A percentile compares a stretch with the other conserved stretches of the same genome.
Conservation (phyloP, 345 rosid genomes). For the Aquilaria sinensis region DNA sequence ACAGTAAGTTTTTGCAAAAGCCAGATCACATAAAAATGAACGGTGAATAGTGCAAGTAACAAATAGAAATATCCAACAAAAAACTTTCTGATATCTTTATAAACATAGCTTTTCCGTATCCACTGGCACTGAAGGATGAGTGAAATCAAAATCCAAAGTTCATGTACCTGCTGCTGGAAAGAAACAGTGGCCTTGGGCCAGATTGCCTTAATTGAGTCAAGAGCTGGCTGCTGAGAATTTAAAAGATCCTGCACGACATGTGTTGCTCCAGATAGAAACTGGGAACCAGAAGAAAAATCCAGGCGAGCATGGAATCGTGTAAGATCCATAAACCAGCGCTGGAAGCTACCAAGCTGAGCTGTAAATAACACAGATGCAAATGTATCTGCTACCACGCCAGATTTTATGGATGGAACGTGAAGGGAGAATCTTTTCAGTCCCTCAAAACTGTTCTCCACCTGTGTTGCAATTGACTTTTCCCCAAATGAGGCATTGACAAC, state of each 20-base stretch:
- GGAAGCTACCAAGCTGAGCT: conserved; percentile 89
- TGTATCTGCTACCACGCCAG: conserved; percentile 53
- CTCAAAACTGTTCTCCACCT: conserved; percentile 22
- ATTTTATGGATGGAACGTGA: conserved; percentile 44
- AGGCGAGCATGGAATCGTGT: conserved; percentile 62
- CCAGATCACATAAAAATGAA: too few relatives aligned
- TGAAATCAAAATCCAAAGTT: not conserved
- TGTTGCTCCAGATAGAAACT: conserved; percentile 53
- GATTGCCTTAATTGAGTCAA: conserved; percentile 48
- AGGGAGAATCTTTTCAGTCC: conserved; percentile 39
- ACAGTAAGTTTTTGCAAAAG: too few relatives aligned
- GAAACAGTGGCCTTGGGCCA: conserved; percentile 65
- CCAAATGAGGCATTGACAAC: conserved; percentile 53
- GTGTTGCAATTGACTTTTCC: conserved; percentile 46
- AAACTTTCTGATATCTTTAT: not conserved
- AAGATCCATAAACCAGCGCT: conserved; percentile 67
- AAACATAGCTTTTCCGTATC: not conserved
- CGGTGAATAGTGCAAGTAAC: too few relatives aligned
- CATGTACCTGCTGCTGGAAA: conserved; percentile 83
- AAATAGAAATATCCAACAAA: too few relatives aligned
- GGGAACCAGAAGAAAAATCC: conserved; percentile 76
- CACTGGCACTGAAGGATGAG: not conserved
- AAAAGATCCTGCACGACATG: conserved; percentile 54
- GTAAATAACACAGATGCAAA: conserved; percentile 70
- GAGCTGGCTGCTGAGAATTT: conserved; percentile 51